Evolutionary conservation across 2,329 filamentous ascomycete species (phyloP), one percentile per base, ranked within the genome.

Genomic region (Stachybotrys chartarum): DNA sequence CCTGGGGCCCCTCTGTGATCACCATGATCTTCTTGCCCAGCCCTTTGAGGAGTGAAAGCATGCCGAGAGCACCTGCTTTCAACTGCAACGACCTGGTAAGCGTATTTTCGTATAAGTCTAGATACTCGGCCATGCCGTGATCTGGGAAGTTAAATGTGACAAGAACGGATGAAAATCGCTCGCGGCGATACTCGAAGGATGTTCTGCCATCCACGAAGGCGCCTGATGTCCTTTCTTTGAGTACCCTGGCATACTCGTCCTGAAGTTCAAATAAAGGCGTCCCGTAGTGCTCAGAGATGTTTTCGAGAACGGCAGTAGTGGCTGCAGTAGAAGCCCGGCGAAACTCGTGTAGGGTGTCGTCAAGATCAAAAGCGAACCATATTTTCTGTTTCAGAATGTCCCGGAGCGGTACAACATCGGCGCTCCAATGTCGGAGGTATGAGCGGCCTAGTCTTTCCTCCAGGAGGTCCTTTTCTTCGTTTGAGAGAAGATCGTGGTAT

Each of bases 271-370:
- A 3, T 1, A 61, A 0, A 3, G 59, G 50, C 11, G 55, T 59
- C 7, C 50, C 55, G 47, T 64, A 54, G 48, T 55, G 45, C 11
- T 56, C 30, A 7, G 61, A 59, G 14, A 78, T 68, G 6, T 51
- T 44, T 1, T 57, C 53, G 5, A 78, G 68, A 5, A 71, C 67
- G 6, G 58, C 45, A 0, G 58, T 54, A 1, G 68, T 70, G 3
- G 76, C 76, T 5, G 59, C 54, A 1, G 59, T 56, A 1, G 75
- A 77, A 11, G 72, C 72, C 17, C 60, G 65, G 51, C 74, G 73
- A 51, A 78, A 79, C 50, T 75, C 69, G 56, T 79, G 77, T 1
- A 79, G 63, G 0, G 75, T 78, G 58, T 78, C 75, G 55, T 79
- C 76, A 6, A 80, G 70, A 46, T 78, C 76, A 53, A 79, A 78